Percentiles rank a stretch among this genome's conserved stretches.
Evolutionary conservation across 352 stramenopile species (phyloP).

Genomic region (Globisporangium camurandrum): DNA sequence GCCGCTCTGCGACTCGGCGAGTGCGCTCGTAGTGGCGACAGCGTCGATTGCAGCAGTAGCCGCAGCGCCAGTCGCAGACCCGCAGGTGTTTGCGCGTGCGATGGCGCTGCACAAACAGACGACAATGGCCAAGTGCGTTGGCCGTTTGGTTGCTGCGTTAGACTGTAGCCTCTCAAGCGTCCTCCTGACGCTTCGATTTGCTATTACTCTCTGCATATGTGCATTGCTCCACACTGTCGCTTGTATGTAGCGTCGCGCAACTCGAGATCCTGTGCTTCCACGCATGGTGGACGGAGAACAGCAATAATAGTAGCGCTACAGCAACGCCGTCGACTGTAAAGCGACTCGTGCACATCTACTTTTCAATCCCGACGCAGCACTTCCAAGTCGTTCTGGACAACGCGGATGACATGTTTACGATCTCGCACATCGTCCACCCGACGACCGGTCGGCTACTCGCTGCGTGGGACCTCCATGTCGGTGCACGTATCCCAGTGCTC

Average conservation of each 20-base stretch:
- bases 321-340: too few relatives aligned
- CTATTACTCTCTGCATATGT: too few relatives aligned
- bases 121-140: constrained; percentile 42
- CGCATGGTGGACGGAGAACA: constrained; percentile 59
- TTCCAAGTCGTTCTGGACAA: constrained; percentile 62
- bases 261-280: constrained; percentile 68
- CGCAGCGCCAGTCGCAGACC: constrained; percentile 18
- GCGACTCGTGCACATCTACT: constrained; percentile 38
- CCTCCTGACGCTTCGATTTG: too few relatives aligned
- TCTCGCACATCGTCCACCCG: constrained; percentile 55
- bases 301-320: constrained; percentile 24
- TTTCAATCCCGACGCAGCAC: constrained; percentile 55
- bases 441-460: constrained; percentile 35
- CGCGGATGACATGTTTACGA: constrained; percentile 64
- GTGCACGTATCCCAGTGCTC: constrained; percentile 48
- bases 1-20: constrained; percentile 13
- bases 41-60: too few relatives aligned
- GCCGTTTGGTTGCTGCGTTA: too few relatives aligned
- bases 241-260: constrained; percentile 22
- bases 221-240: not conserved
- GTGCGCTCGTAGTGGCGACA: too few relatives aligned
- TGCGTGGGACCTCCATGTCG: constrained; percentile 64
- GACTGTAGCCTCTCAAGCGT: too few relatives aligned
- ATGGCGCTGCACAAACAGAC: constrained; percentile 33
- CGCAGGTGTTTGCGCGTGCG: constrained; percentile 39